Evolutionary conservation across 1,284 basidiomycete species (phyloP).

Genomic region (Trichosporon sp.): DNA sequence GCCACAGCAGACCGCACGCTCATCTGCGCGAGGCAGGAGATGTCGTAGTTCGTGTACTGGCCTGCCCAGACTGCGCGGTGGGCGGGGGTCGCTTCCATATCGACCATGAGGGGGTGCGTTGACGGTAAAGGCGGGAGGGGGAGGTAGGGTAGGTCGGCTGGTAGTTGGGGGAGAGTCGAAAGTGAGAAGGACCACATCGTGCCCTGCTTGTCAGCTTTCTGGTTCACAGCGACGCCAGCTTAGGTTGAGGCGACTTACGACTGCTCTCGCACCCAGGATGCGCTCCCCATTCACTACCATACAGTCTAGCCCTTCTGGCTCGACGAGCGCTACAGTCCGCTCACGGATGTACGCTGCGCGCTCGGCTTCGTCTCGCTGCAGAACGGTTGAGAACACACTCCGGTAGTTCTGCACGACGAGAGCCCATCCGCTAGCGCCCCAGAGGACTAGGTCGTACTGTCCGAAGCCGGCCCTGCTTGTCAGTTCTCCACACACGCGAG

Average conservation of each 20-base stretch:
- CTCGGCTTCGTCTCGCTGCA: neutral
- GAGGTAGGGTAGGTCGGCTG: neutral
- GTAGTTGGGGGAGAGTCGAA: neutral
- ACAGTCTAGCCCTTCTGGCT: neutral
- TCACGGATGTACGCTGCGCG: neutral
- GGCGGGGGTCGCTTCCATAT: neutral
- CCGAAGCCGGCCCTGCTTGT: neutral
- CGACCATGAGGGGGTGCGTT: neutral
- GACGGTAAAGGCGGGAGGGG: neutral
- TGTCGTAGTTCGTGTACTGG: neutral
- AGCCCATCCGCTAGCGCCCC: neutral
- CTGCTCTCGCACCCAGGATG: neutral
- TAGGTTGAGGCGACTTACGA: neutral
- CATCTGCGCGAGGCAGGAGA: neutral
- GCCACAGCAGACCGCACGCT: neutral
- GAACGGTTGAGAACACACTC: neutral
- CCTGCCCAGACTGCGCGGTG: neutral
- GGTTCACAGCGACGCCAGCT: no score
- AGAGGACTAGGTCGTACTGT: neutral
- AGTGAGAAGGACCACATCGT: neutral
- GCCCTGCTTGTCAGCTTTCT: neutral
- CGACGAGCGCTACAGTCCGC: neutral
- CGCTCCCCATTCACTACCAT: neutral
- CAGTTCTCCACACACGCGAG: neutral
- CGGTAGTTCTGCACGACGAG: neutral